Percentiles rank a stretch among this genome's conserved stretches.
Conservation (phyloP, 768 basidiomycete genomes). For the Asterophora parasitica region DNA sequence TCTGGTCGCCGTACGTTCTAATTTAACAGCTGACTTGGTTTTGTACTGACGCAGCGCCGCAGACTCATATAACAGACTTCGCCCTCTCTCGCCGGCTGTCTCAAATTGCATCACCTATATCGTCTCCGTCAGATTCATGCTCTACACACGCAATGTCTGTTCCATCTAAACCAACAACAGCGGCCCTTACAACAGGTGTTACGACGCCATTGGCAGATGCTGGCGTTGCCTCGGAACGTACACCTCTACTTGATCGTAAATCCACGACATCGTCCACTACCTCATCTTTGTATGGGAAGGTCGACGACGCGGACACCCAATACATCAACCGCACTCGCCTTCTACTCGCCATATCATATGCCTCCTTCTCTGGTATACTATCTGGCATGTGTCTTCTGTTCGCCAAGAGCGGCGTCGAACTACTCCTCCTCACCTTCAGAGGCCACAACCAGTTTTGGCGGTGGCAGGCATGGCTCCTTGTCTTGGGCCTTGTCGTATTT, state of each 20-base stretch:
- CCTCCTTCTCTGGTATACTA: conserved; percentile 82
- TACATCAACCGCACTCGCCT: conserved; percentile 45
- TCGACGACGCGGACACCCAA: conserved; percentile 20
- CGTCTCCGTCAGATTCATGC: conserved; percentile 27
- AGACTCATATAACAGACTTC: conserved; percentile 77
- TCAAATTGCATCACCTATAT: conserved; percentile 13
- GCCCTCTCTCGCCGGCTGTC: conserved; percentile 41
- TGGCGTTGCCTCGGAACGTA: conserved; percentile 43
- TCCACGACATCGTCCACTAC: conserved; percentile 26
- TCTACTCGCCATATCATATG: conserved; percentile 76
- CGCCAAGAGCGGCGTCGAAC: conserved; percentile 90
- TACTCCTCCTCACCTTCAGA: conserved; percentile 71
- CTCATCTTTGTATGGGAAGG: conserved; percentile 20
- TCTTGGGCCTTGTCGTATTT: conserved; percentile 65
- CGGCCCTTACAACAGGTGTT: conserved; percentile 32
- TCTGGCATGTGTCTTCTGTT: conserved; percentile 91
- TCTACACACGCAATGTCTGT: conserved; percentile 32
- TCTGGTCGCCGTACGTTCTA: conserved; percentile 54
- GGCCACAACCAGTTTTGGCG: conserved; percentile 80
- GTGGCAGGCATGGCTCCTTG: conserved; percentile 81
- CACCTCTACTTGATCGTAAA: conserved; percentile 49
- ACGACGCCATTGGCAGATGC: conserved; percentile 27
- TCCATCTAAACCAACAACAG: conserved; percentile 23
- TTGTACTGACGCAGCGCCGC: conserved; percentile 1
- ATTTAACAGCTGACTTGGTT: background rate